Percentiles rank a stretch among this genome's conserved stretches.
phyloP scores from a whole-genome alignment of 2,329 filamentous ascomycete species.

The Neonectria ditissima region DNA sequence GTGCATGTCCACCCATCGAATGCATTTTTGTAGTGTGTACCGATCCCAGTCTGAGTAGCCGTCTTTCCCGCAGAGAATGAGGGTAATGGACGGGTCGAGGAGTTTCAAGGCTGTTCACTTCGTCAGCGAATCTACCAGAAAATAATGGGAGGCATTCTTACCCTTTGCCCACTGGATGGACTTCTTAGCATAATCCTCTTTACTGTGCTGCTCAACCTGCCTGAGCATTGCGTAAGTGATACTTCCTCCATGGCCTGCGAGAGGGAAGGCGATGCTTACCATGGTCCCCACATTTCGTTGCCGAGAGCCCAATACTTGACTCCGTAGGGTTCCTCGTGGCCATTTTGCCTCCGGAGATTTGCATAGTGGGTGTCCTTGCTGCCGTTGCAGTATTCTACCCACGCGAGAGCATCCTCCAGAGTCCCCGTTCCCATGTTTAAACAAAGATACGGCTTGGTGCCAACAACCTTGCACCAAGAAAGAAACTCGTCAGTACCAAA shows the following conservation, averaged over 20 bases:
- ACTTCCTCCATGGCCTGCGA: too few relatives aligned
- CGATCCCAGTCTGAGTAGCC: slow-evolving; percentile 79
- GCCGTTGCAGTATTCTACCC: slow-evolving; percentile 88
- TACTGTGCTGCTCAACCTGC: slow-evolving; percentile 75
- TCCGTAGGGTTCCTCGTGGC: slow-evolving; percentile 78
- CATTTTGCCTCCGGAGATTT: slow-evolving; percentile 79
- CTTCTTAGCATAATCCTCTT: slow-evolving; percentile 74
- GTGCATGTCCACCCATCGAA: slow-evolving; percentile 68
- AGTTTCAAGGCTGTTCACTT: slow-evolving; percentile 67
- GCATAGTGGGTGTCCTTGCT: slow-evolving; percentile 80
- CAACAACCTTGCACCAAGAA: slow-evolving; percentile 78
- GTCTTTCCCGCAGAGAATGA: slow-evolving; percentile 79
- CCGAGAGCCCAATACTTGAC: slow-evolving; percentile 87
- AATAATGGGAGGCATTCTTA: neutral
- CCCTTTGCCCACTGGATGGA: slow-evolving; percentile 76
- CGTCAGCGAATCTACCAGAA: neutral
- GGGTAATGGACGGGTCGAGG: slow-evolving; percentile 72
- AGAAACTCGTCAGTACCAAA: slow-evolving; percentile 90
- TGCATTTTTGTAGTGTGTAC: slow-evolving; percentile 52
- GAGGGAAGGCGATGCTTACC: slow-evolving; percentile 31
- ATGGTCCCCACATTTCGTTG: slow-evolving; percentile 76
- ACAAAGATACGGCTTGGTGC: slow-evolving; percentile 80
- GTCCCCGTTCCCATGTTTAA: slow-evolving; percentile 80
- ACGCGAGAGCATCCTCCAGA: slow-evolving; percentile 66
- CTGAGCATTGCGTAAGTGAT: slow-evolving; percentile 2